Percentiles rank a stretch among this genome's conserved stretches.
These are phyloP conservation scores for Trichoderma afroharzianum DNA, from an alignment of 2,329 filamentous ascomycete genomes.

Conservation along the genomic window DNA sequence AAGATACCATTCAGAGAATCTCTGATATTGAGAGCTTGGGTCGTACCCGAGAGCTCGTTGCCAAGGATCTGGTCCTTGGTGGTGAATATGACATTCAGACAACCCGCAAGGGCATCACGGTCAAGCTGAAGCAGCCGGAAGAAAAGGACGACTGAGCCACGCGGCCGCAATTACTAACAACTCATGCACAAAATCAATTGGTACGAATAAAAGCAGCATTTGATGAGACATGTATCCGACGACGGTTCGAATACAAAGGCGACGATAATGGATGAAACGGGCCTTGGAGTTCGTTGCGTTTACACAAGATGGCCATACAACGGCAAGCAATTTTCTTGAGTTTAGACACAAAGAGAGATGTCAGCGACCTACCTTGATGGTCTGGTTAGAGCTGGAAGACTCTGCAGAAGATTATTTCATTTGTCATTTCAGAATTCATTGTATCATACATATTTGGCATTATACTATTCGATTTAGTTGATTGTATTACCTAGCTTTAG, in stretches of 20 bases:
- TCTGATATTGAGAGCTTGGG: conserved; percentile 90
- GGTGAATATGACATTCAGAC: conserved; percentile 69
- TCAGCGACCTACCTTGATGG: neutral
- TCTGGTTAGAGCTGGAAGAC: neutral
- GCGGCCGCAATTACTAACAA: neutral
- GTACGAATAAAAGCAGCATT: neutral
- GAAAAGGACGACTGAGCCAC: conserved; percentile 26
- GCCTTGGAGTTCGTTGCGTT: neutral
- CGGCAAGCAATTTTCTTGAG: conserved; percentile 1
- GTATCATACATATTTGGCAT: neutral
- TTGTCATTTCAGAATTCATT: neutral
- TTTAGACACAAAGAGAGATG: neutral
- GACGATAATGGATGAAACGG: neutral
- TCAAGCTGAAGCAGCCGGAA: conserved; percentile 43
- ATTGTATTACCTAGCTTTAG: neutral
- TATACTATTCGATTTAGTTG: neutral
- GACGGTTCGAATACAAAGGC: neutral
- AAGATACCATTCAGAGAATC: conserved; percentile 81
- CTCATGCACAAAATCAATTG: neutral
- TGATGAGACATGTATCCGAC: neutral
- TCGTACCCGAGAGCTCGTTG: conserved; percentile 87
- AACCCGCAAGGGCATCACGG: conserved; percentile 37
- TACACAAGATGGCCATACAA: neutral
- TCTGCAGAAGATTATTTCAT: neutral
- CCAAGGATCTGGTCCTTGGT: conserved; percentile 86